Base-by-base conservation (phyloP, 2,329 filamentous ascomycete genomes). In the Penicillium paneum region DNA sequence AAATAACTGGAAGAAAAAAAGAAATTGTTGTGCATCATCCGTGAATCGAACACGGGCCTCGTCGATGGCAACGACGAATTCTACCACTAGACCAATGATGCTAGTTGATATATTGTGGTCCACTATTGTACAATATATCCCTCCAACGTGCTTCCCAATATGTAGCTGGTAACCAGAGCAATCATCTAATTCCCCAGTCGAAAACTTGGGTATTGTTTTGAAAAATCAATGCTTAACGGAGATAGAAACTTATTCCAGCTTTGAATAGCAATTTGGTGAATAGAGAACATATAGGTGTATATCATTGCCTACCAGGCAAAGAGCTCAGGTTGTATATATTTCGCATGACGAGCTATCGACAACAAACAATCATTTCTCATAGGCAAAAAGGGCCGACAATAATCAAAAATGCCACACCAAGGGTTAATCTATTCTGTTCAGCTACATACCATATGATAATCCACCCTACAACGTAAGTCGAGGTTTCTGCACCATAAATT, bases 41-140 rank as follows among this genome's bases (percentile, higher is more conserved):
- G 73, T 72, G 73, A 75, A 75, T 75, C 72, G 73, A 75, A 75
- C 73, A 72, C 72, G 73, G 72, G 72, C 71, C 73, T 74, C 72
- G 66, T 75, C 73, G 73, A 75, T 74, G 67, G 64, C 67, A 67
- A 70, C 67, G 66, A 68, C 61, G 64, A 69, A 70, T 64, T 66
- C 67, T 72, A 72, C 70, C 70, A 72, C 70, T 72, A 72, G 70
- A 72, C 70, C 70, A 72, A 71, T 70, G 68, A 71, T 72, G 70
- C 70, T 66, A 32, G 49, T 62, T 57, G 12, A 50, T 62, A 28
- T 53, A 28, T 11, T 6, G 1, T 3, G 2, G 0, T 0, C 0
- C 5, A 21, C 3, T 13, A 5, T n/a, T 15, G 5, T n/a, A 0
- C 2, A 3, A 12, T 0, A 21, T 28, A 21, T 48, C 1, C 19